These are phyloP conservation scores for Neonectria hederae DNA, from an alignment of 2,329 filamentous ascomycete species.

Conservation along the genomic window DNA sequence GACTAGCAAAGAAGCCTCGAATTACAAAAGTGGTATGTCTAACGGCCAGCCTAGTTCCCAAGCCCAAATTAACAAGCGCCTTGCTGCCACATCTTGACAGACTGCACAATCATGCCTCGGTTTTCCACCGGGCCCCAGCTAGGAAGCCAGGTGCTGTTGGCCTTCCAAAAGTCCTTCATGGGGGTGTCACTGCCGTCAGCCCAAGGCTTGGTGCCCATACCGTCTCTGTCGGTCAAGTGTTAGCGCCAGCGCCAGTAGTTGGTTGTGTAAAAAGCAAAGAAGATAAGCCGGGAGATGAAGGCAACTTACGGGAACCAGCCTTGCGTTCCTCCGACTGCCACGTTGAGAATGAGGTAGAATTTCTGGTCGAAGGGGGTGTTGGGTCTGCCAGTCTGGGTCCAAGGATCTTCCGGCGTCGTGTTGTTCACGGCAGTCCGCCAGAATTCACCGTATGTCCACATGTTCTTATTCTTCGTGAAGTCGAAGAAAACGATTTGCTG, in stretches of 20 bases:
- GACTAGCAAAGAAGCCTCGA: background rate
- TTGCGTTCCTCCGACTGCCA: slow-evolving; percentile 58
- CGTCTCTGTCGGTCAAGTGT: slow-evolving; percentile 44
- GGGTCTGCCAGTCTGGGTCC: slow-evolving; percentile 48
- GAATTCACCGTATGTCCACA: slow-evolving; percentile 51
- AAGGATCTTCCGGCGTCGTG: slow-evolving; percentile 54
- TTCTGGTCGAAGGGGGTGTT: slow-evolving; percentile 60
- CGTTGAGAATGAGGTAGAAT: slow-evolving; percentile 61
- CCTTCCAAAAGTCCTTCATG: slow-evolving; percentile 53
- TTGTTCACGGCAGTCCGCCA: slow-evolving; percentile 50
- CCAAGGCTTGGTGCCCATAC: slow-evolving; percentile 55
- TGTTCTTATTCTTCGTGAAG: slow-evolving; percentile 47
- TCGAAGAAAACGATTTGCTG: slow-evolving; percentile 40
- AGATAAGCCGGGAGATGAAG: background rate
- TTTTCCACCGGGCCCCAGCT: slow-evolving; percentile 46
- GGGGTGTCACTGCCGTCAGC: slow-evolving; percentile 51
- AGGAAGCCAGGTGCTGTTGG: slow-evolving; percentile 51
- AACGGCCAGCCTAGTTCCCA: background rate
- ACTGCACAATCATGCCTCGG: slow-evolving; percentile 54
- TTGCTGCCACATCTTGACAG: slow-evolving; percentile 56
- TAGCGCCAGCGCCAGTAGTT: background rate
- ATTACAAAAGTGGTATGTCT: background rate
- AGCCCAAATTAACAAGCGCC: slow-evolving; percentile 38
- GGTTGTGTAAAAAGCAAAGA: background rate
- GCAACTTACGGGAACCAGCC: slow-evolving; percentile 56